phyloP scores from a whole-genome alignment of 2,329 filamentous ascomycete genomes.

The Penicillium olsonii region DNA sequence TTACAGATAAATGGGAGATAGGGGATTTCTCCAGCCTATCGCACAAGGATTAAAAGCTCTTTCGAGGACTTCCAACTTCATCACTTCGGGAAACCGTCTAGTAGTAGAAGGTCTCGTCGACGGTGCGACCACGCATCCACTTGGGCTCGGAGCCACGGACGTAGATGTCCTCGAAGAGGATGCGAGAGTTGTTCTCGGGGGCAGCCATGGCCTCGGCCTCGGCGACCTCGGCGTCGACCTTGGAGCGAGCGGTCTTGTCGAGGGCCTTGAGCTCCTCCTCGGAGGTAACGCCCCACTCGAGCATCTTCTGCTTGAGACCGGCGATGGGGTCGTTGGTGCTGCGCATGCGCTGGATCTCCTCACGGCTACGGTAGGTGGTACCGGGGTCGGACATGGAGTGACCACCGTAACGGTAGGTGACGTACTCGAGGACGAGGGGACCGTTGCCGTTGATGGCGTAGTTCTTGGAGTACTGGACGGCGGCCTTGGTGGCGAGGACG shows the following conservation, averaged over 20 bases:
- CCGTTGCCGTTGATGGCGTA: constrained; percentile 82
- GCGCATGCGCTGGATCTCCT: constrained; percentile 99
- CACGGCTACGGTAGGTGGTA: constrained; percentile 97
- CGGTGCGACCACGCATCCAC: constrained; percentile 82
- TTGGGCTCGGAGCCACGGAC: constrained; percentile 82
- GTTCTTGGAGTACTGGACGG: constrained; percentile 90
- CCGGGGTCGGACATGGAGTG: constrained; percentile 99
- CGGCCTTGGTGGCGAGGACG: constrained; percentile 94
- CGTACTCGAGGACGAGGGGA: constrained; percentile 95
- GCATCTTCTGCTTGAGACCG: constrained; percentile 94
- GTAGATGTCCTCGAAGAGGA: constrained; percentile 96
- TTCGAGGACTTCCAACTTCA: constrained; percentile 10
- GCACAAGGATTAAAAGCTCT: constrained; percentile 15
- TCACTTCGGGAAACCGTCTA: constrained; percentile 35
- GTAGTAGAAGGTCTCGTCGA: constrained; percentile 91
- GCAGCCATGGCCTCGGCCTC: constrained; percentile 82
- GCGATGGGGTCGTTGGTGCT: constrained; percentile 98
- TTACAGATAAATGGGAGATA: constrained; percentile 39
- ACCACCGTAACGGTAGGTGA: constrained; percentile 98
- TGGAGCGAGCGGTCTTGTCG: constrained; percentile 86
- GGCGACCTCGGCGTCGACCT: constrained; percentile 87
- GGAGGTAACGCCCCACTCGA: constrained; percentile 88
- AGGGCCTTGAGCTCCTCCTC: constrained; percentile 96
- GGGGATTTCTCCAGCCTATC: constrained; percentile 11
- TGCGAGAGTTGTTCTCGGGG: constrained; percentile 76